Percentiles rank a stretch among this genome's conserved stretches.
Conservation (phyloP, 2,329 filamentous ascomycete species). For the Calonectria crousiana region DNA sequence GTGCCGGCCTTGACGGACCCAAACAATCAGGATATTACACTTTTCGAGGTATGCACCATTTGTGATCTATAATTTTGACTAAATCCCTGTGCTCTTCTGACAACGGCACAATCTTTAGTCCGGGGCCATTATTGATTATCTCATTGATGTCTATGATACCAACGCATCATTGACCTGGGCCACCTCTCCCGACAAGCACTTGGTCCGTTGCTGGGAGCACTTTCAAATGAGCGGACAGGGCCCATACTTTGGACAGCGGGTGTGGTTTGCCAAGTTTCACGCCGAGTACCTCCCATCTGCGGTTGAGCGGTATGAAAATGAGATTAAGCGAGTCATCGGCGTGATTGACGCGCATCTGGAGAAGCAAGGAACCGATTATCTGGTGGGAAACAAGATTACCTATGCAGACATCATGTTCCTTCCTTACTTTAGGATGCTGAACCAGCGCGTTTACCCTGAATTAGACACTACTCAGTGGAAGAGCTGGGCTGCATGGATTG, state of each 20-base stretch:
- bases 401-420: conserved; percentile 45
- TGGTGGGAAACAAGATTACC: conserved; percentile 38
- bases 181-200: conserved; percentile 25
- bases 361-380: conserved; percentile 36
- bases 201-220: conserved; percentile 30
- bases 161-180: conserved; percentile 25
- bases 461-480: background rate
- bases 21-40: conserved; percentile 32
- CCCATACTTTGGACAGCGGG: conserved; percentile 45
- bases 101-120: conserved; percentile 11
- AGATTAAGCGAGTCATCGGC: conserved; percentile 44
- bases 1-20: conserved; percentile 37
- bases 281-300: conserved; percentile 42
- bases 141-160: conserved; percentile 41
- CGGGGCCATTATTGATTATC: conserved; percentile 41
- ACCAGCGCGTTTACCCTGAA: background rate
- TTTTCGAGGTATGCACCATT: conserved; percentile 32
- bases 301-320: conserved; percentile 45
- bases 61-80: background rate
- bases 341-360: conserved; percentile 41
- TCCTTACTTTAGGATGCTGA: conserved; percentile 19
- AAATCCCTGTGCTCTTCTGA: background rate
- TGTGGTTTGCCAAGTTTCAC: conserved; percentile 39
- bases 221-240: conserved; percentile 45
- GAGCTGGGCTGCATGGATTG: background rate